These are phyloP conservation scores for Boletus bicolor DNA, from an alignment of 768 basidiomycete genomes.

Conservation along the genomic window DNA sequence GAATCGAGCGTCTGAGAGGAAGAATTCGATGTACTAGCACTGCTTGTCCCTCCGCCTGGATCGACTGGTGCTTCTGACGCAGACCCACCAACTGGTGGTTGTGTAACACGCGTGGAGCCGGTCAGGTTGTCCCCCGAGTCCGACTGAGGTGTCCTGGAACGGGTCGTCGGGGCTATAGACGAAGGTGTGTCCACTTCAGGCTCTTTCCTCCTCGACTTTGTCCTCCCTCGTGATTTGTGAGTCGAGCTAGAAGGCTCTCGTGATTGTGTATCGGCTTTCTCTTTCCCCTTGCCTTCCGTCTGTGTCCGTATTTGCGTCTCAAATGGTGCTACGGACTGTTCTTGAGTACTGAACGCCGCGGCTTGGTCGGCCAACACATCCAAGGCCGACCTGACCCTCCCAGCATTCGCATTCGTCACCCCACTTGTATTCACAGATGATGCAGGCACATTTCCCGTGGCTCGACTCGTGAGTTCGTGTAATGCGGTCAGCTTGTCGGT, in stretches of 20 bases:
- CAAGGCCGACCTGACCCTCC: conserved; percentile 49
- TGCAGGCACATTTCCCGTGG: not conserved
- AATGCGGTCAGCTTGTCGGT: conserved; percentile 9
- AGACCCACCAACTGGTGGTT: not conserved
- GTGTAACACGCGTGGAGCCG: not conserved
- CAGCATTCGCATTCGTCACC: conserved; percentile 2
- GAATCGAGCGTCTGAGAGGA: conserved; percentile 11
- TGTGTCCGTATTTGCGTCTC: not conserved
- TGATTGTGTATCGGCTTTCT: conserved; percentile 4
- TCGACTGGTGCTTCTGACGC: conserved; percentile 15
- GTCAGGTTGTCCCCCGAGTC: conserved; percentile 6
- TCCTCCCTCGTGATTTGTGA: conserved; percentile 7
- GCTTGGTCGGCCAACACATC: conserved; percentile 77
- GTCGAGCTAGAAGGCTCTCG: conserved; percentile 3
- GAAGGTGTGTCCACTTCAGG: conserved; percentile 2
- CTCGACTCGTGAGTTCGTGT: conserved; percentile 2
- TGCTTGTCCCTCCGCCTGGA: conserved; percentile 19
- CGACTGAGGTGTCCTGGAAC: conserved; percentile 17
- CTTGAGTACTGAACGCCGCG: conserved; percentile 46
- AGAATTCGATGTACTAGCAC: not conserved
- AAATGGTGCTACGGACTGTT: conserved; percentile 15
- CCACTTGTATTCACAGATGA: conserved; percentile 2
- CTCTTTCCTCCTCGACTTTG: conserved; percentile 8
- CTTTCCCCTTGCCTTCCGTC: conserved; percentile 23
- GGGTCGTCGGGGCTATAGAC: conserved; percentile 5